Base-by-base conservation (phyloP, 495 filamentous ascomycete species). In the Podospora pseudopauciseta region DNA sequence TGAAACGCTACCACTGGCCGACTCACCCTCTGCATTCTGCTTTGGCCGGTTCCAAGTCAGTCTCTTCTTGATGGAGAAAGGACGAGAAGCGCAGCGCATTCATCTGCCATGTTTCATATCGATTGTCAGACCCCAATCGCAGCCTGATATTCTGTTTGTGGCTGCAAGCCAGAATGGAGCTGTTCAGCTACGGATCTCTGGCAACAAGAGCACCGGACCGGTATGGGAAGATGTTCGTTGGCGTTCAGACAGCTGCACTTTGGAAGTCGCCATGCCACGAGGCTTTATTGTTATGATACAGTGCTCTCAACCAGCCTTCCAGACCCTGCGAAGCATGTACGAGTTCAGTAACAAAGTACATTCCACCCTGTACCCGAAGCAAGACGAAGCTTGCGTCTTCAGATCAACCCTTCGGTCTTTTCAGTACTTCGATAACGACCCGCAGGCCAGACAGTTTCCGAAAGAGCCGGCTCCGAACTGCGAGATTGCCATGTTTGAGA, bases 161-260 rank as follows among this genome's bases (percentile, higher is more conserved):
- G 85, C 96, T 54, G 87, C 88, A 11, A 94, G 88, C 76, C 92
- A 95, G 78, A 89, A 89, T 71, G 87, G 89, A 13, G 82, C 88
- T 23, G 85, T 95, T 64, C 90, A 91, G 71, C 78, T 96, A n/a
- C 78, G 85, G 64, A 88, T 97, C 30, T 90, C 90, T 66, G 79
- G 84, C 23, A 86, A 89, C 70, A 89, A 85, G 68, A 85, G 85
- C 71, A 77, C 79, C n/a, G 90, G 90, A 0, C 86, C 89, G 2
- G 88, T 86, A 0, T 96, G 93, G 93, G 84, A 91, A 34, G 87
- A 92, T 71, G 87, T 95, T 26, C 81, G 86, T 60, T 97, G 92
- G 92, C 89, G 88, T 63, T 77, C 86, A 13, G 86, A 88, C 18
- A 80, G 81, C 9, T 82, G 84, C 64, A 82, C 80, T 3, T 81